Conservation (phyloP, 1,284 basidiomycete genomes). For the Cutaneotrichosporon dermatis region DNA sequence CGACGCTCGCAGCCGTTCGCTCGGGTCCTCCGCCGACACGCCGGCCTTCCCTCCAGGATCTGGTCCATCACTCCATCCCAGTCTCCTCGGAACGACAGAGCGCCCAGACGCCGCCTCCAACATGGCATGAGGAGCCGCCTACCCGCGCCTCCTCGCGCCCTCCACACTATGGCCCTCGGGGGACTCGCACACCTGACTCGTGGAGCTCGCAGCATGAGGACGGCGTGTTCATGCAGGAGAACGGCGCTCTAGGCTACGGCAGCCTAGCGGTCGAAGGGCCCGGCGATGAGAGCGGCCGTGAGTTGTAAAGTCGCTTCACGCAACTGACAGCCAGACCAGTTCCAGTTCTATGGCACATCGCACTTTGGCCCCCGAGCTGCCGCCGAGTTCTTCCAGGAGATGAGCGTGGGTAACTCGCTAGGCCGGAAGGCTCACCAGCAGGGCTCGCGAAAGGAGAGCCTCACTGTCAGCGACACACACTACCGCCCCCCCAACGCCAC, state of each 20-base stretch:
- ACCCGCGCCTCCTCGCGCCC: background rate
- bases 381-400: constrained; percentile 18
- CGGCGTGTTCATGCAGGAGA: constrained; percentile 26
- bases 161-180: background rate
- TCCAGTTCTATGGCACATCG: constrained; percentile 32
- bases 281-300: constrained; percentile 18
- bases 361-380: constrained; percentile 31
- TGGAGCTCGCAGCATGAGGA: constrained; percentile 12
- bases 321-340: constrained; percentile 19
- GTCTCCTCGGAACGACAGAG: constrained; percentile 15
- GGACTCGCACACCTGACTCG: constrained; percentile 3
- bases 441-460: constrained; percentile 5
- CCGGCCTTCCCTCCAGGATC: constrained; percentile 3
- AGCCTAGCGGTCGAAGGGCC: constrained; percentile 18
- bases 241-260: constrained; percentile 24
- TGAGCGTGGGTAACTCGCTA: constrained; percentile 9
- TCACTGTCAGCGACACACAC: constrained; percentile 19
- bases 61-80: constrained; percentile 3
- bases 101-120: constrained; percentile 4
- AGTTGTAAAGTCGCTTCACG: no score
- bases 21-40: background rate
- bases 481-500: constrained; percentile 4
- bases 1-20: no score
- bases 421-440: background rate
- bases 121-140: background rate